These are phyloP conservation scores for Acephala macrosclerotiorum DNA, from an alignment of 2,329 filamentous ascomycete genomes.

Conservation along the genomic window DNA sequence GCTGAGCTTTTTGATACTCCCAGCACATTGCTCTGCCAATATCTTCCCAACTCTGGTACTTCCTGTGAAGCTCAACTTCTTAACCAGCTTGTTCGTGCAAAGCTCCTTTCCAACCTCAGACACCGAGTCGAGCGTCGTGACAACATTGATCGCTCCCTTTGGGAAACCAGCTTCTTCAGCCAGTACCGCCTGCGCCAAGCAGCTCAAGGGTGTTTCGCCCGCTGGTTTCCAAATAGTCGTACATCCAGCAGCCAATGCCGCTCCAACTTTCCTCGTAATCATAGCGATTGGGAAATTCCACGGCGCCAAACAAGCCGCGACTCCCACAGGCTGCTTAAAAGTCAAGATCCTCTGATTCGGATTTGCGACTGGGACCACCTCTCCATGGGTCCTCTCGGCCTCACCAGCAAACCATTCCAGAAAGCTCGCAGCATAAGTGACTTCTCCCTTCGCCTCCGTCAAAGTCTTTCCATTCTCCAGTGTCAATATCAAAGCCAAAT, in stretches of 20 bases:
- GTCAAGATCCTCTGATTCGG: constrained; percentile 27
- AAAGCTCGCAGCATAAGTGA: constrained; percentile 65
- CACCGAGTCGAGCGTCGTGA: constrained; percentile 50
- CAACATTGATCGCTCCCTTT: constrained; percentile 74
- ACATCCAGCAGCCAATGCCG: constrained; percentile 84
- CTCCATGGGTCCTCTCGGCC: constrained; percentile 29
- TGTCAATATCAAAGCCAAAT: constrained; percentile 65
- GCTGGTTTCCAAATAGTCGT: constrained; percentile 89
- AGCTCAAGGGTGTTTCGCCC: constrained; percentile 77
- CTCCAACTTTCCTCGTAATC: constrained; percentile 54
- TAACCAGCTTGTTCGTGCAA: constrained; percentile 47
- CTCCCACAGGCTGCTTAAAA: constrained; percentile 34
- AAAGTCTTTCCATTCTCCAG: constrained; percentile 76
- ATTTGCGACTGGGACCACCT: constrained; percentile 22
- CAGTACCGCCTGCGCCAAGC: constrained; percentile 78
- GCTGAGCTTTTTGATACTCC: constrained; percentile 50
- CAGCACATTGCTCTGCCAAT: constrained; percentile 44
- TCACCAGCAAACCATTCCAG: constrained; percentile 69
- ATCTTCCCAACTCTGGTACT: constrained; percentile 54
- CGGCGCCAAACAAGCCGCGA: constrained; percentile 30
- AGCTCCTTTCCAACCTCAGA: constrained; percentile 54
- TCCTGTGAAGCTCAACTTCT: constrained; percentile 70
- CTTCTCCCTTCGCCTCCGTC: constrained; percentile 65
- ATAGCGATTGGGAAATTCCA: constrained; percentile 63
- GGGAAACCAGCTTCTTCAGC: constrained; percentile 79